Evolutionary conservation across 768 basidiomycete species (phyloP).

Genomic region (Rhizopogon salebrosus): DNA sequence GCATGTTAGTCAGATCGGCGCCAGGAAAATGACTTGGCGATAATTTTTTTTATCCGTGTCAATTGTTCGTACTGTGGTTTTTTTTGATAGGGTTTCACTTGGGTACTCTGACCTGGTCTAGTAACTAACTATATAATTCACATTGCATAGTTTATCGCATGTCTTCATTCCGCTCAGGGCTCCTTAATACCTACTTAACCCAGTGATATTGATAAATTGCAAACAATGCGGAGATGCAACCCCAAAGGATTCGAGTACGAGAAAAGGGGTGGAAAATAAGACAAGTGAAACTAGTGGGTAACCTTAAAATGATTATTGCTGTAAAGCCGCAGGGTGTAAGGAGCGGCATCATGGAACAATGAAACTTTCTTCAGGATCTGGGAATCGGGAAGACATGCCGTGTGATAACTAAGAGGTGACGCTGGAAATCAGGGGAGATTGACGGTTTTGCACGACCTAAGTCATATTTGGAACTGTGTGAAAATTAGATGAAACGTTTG

Average conservation of each 20-base stretch:
- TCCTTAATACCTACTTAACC: slow-evolving; percentile 1
- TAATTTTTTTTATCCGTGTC: background rate
- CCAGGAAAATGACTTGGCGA: background rate
- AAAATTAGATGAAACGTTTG: background rate
- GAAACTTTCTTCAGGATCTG: background rate
- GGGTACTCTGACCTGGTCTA: background rate
- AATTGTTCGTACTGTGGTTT: background rate
- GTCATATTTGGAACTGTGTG: background rate
- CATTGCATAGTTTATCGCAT: background rate
- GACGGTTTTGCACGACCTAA: background rate
- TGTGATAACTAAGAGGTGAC: background rate
- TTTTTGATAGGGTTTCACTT: background rate
- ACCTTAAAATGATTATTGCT: background rate
- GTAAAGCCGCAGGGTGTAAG: background rate
- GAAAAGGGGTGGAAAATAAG: background rate
- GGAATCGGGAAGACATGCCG: background rate
- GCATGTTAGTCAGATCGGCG: background rate
- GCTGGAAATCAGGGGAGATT: background rate
- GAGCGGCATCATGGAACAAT: background rate
- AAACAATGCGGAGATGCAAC: background rate
- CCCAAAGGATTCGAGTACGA: background rate
- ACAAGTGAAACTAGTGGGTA: background rate
- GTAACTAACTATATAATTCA: slow-evolving; percentile 1
- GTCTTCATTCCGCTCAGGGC: background rate
- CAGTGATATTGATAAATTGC: background rate